A percentile compares a stretch with the other conserved stretches of the same genome.
These are phyloP conservation scores for Rhizophagus sp. DNA, from an alignment of 192 early-diverging fungal species.

Conservation along the genomic window DNA sequence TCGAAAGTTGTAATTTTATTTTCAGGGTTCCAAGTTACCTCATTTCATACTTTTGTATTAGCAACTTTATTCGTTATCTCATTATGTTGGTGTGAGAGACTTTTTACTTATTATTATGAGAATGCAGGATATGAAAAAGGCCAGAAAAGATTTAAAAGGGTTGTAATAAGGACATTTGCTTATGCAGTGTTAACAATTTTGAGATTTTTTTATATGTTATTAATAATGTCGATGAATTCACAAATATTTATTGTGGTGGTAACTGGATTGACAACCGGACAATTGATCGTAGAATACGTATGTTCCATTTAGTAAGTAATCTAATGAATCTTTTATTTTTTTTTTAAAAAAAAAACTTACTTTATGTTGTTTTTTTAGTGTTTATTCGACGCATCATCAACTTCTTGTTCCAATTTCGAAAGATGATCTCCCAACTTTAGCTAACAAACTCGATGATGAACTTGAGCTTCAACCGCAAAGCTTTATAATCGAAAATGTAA, in stretches of 20 bases:
- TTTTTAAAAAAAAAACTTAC: background rate
- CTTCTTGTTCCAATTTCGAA: background rate
- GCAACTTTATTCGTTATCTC: conserved; percentile 1
- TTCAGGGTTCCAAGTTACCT: background rate
- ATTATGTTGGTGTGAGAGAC: conserved; percentile 23
- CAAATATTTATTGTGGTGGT: conserved; percentile 21
- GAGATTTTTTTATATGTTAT: conserved; percentile 22
- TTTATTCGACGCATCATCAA: background rate
- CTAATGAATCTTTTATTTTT: background rate
- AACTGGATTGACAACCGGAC: conserved; percentile 14
- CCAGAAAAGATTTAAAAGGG: background rate
- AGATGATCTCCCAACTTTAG: background rate
- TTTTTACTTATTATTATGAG: background rate
- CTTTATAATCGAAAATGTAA: background rate
- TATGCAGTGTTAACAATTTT: background rate
- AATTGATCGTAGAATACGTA: conserved; percentile 20
- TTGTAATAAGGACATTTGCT: background rate
- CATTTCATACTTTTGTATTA: background rate
- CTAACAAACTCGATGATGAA: background rate
- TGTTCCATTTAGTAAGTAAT: background rate
- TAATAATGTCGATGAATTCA: conserved; percentile 12
- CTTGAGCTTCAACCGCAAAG: background rate
- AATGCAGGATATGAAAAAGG: background rate
- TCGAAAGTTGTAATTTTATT: background rate
- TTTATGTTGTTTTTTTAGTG: background rate